A percentile compares a stretch with the other conserved stretches of the same genome.
Evolutionary conservation across 176 grass and related monocot genomes (phyloP).

Genomic region (Cenchrus americanus): DNA sequence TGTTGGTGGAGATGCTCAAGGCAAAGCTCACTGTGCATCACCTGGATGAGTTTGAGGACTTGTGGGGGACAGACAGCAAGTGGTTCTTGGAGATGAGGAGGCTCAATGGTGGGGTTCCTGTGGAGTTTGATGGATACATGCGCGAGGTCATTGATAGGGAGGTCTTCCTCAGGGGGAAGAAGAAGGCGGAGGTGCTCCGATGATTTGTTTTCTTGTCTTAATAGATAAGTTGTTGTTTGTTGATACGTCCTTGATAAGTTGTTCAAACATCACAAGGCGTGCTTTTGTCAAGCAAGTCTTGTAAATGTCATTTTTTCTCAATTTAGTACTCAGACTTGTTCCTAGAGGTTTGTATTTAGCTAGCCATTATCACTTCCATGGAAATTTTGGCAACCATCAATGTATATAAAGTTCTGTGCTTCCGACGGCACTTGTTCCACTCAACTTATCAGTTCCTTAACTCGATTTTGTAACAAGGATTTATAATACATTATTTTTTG

Average conservation of each 20-base stretch:
- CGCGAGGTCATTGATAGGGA: slow-evolving; percentile 60
- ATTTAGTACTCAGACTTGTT: slow-evolving; percentile 5
- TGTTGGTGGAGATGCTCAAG: slow-evolving; percentile 58
- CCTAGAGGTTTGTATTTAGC: slow-evolving; percentile 14
- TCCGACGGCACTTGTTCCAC: not conserved
- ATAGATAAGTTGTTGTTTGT: not conserved
- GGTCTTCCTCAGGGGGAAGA: slow-evolving; percentile 72
- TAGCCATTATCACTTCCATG: not conserved
- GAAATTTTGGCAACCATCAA: slow-evolving; percentile 19
- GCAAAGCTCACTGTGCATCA: slow-evolving; percentile 44
- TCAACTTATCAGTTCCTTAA: slow-evolving; percentile 3
- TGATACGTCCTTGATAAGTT: slow-evolving; percentile 3
- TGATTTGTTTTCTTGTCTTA: slow-evolving; percentile 28
- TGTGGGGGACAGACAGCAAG: slow-evolving; percentile 66
- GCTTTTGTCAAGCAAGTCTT: slow-evolving; percentile 32
- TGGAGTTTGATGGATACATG: slow-evolving; percentile 91
- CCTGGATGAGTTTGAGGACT: slow-evolving; percentile 66
- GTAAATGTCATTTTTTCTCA: slow-evolving; percentile 14
- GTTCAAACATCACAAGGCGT: slow-evolving; percentile 12
- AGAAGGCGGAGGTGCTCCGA: slow-evolving; percentile 41
- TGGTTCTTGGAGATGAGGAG: slow-evolving; percentile 80
- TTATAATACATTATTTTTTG: not conserved
- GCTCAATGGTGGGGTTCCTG: slow-evolving; percentile 70
- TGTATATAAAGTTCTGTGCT: not conserved
- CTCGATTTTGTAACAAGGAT: slow-evolving; percentile 14